Evolutionary conservation across 2,329 filamentous ascomycete genomes (phyloP), one percentile per base, ranked within the genome.

Genomic region (Chaetomiaceae sp.): DNA sequence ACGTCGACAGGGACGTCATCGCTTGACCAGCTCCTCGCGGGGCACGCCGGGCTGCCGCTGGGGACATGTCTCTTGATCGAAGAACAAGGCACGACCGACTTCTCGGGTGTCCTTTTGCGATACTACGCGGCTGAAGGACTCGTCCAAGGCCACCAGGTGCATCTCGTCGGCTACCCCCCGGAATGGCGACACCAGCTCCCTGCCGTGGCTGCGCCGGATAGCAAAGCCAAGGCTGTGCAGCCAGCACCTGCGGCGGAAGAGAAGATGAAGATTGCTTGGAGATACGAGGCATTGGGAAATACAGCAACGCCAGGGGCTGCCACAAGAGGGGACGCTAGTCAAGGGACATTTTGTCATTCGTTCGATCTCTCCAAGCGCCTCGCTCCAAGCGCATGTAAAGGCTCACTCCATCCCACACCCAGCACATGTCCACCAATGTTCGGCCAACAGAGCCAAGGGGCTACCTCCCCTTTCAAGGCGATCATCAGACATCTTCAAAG

Each of bases 241-340:
- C 61, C 76, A 29, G 73, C 75, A 34, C 50, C 65, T 14, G 60
- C 67, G 2, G 64, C 70, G 2, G 76, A 78, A 13, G 87, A 92
- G 58, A 91, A 86, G 70, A 97, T 99, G 94, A 97, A 96, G 74
- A 99, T 99, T 74, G 94, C 94, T 3, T 99, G 94, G 94, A 81
- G 94, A 68, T 99, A 99, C 72, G 91, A 97, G 70, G 81, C 84
- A 30, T 71, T 97, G 48, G 87, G 87, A 14, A 86, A 70, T 51
- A 55, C 33, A 46, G 44, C 55, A 20, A 59, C 56, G 37, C 34
- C 56, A 60, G 64, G 65, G 34, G 48, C 61, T 47, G 53, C 61
- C 13, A 20, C 48, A 13, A 41, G 50, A 48, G 55, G 38, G 42
- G 65, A 63, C 8, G 34, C 47, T 41, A 51, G 33, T 25, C 55